Conservation (phyloP, 1,284 basidiomycete species). For the Cutaneotrichosporon sp. region DNA sequence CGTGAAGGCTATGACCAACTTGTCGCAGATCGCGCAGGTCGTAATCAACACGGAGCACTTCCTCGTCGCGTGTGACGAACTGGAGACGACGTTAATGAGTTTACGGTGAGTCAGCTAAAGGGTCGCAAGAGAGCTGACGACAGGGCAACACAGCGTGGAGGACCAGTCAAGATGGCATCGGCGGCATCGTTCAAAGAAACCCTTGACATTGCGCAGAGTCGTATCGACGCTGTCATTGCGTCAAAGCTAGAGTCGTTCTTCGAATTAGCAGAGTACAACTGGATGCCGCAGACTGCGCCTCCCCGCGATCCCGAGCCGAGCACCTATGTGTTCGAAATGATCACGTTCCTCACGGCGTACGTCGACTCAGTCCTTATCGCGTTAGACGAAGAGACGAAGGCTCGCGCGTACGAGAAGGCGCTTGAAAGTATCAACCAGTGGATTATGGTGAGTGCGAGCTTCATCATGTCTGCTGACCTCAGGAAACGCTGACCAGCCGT, state of each 20-base stretch:
- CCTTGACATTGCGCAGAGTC: slow-evolving; percentile 64
- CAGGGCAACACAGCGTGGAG: slow-evolving; percentile 76
- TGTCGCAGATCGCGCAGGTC: slow-evolving; percentile 93
- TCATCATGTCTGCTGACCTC: slow-evolving; percentile 1
- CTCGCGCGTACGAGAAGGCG: slow-evolving; percentile 79
- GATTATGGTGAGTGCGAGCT: slow-evolving; percentile 59
- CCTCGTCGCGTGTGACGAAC: slow-evolving; percentile 73
- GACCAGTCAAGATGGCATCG: slow-evolving; percentile 54
- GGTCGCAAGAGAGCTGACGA: neutral
- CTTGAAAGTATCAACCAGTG: slow-evolving; percentile 78
- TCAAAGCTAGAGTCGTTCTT: slow-evolving; percentile 97
- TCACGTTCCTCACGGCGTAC: slow-evolving; percentile 93
- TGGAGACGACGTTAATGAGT: slow-evolving; percentile 80
- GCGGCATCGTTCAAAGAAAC: slow-evolving; percentile 59
- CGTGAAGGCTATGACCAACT: slow-evolving; percentile 64
- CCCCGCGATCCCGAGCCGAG: slow-evolving; percentile 62
- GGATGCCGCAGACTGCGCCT: slow-evolving; percentile 59
- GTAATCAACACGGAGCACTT: slow-evolving; percentile 93
- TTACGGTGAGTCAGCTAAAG: slow-evolving; percentile 53
- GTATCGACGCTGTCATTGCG: slow-evolving; percentile 76
- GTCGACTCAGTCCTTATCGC: slow-evolving; percentile 88
- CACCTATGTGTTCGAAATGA: slow-evolving; percentile 84
- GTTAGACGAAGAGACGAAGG: slow-evolving; percentile 67
- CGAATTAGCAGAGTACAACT: slow-evolving; percentile 89
- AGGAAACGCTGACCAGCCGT: slow-evolving; percentile 40